Evolutionary conservation across 139 green algal species (phyloP).

Genomic region (Haematococcus sp.): DNA sequence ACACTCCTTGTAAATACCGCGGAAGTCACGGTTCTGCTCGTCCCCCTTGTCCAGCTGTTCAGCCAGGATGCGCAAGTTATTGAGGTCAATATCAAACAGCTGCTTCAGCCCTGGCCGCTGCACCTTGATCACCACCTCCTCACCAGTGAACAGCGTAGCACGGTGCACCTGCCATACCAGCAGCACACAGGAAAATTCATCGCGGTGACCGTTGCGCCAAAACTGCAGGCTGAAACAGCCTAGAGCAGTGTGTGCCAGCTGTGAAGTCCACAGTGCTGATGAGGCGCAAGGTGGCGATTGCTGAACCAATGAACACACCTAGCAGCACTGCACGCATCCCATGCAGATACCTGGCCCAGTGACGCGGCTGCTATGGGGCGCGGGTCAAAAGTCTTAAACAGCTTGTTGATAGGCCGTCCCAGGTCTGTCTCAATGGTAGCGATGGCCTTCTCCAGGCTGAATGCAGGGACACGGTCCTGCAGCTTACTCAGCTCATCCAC

Average conservation of each 20-base stretch:
- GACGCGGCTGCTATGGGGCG: slow-evolving; percentile 91
- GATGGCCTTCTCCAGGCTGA: slow-evolving; percentile 70
- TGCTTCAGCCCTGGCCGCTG: slow-evolving; percentile 76
- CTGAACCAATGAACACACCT: too few relatives aligned
- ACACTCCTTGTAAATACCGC: slow-evolving; percentile 95
- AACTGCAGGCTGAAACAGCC: too few relatives aligned
- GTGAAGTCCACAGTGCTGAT: too few relatives aligned
- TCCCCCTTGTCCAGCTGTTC: slow-evolving; percentile 63
- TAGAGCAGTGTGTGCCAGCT: too few relatives aligned
- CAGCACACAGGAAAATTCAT: too few relatives aligned
- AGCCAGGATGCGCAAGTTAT: slow-evolving; percentile 89
- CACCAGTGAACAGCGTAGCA: slow-evolving; percentile 63
- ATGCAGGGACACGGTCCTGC: slow-evolving; percentile 93
- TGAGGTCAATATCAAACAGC: slow-evolving; percentile 94
- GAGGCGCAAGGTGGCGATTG: too few relatives aligned
- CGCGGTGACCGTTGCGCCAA: too few relatives aligned
- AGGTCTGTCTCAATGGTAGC: slow-evolving; percentile 87
- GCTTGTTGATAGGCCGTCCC: slow-evolving; percentile 56
- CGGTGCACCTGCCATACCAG: slow-evolving; percentile 67
- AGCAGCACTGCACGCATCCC: too few relatives aligned
- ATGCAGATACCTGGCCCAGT: slow-evolving; percentile 76
- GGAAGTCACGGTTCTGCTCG: slow-evolving; percentile 28
- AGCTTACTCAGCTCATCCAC: slow-evolving; percentile 92
- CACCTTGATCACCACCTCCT: slow-evolving; percentile 56
- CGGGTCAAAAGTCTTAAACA: slow-evolving; percentile 73